Conservation (phyloP, 2,329 filamentous ascomycete species). For the Macrophomina pseudophaseolina region DNA sequence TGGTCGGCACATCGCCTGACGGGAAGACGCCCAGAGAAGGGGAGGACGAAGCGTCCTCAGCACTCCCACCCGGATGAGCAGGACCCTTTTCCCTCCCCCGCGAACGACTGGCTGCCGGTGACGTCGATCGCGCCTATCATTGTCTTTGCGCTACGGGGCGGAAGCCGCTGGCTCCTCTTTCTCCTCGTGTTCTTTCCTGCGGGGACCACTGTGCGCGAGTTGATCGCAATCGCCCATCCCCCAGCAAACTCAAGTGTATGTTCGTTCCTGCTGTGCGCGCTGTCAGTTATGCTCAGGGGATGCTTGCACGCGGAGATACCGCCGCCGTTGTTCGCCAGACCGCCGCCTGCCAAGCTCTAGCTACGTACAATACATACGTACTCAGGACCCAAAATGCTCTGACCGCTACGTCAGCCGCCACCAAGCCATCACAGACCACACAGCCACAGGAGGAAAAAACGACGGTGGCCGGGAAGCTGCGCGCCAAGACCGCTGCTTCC, state of each 20-base stretch:
- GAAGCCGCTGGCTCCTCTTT: background rate
- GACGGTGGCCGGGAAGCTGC: no score
- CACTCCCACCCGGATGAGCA: background rate
- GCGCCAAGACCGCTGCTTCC: background rate
- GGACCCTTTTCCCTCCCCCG: background rate
- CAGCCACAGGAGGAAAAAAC: constrained; percentile 10
- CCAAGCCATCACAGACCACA: background rate
- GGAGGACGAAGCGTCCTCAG: background rate
- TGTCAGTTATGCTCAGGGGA: constrained; percentile 7
- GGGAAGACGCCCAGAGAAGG: background rate
- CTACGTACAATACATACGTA: no score
- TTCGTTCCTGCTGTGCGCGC: background rate
- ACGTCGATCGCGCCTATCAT: constrained; percentile 13
- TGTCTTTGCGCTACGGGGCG: background rate
- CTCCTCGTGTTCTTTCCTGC: background rate
- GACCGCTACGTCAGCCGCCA: no score
- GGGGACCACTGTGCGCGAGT: constrained; percentile 15
- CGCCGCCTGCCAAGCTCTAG: background rate
- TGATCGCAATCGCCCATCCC: constrained; percentile 13
- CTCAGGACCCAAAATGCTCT: no score
- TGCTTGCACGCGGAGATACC: background rate
- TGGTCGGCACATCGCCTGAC: constrained; percentile 1
- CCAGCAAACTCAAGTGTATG: no score
- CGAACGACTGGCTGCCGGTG: background rate
- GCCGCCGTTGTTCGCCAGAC: background rate